Evolutionary conservation across 345 rosid species (phyloP).

Genomic region (Microcos paniculata): DNA sequence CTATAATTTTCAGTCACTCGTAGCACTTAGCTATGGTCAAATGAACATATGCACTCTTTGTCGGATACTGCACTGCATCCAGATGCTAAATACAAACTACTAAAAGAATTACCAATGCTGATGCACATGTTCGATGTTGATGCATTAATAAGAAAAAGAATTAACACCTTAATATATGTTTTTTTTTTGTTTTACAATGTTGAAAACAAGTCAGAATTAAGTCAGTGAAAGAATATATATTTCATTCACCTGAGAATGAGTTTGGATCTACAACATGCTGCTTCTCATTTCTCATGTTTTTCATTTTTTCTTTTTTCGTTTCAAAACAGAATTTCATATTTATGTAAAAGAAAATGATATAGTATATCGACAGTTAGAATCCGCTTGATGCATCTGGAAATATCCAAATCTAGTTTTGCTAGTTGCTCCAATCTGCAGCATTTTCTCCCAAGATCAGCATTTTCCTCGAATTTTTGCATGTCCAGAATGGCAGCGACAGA

Average conservation of each 20-base stretch:
- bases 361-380: not conserved
- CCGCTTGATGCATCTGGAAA: constrained; percentile 10
- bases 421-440: not conserved
- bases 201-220: constrained; percentile 5
- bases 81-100: too few relatives aligned
- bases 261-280: constrained; percentile 7
- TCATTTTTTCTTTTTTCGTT: not conserved
- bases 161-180: not conserved
- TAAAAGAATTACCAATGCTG: too few relatives aligned
- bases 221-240: too few relatives aligned
- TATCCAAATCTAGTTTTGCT: constrained; percentile 5
- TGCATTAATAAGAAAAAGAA: not conserved
- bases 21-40: too few relatives aligned
- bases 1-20: too few relatives aligned
- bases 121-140: too few relatives aligned
- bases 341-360: not conserved
- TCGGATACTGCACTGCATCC: too few relatives aligned
- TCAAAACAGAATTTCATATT: not conserved
- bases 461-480: not conserved
- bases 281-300: not conserved
- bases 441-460: constrained; percentile 5
- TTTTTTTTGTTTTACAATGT: not conserved
- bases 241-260: constrained; percentile 12
- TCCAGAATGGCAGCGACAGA: not conserved
- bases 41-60: too few relatives aligned